phyloP scores from a whole-genome alignment of 495 filamentous ascomycete genomes.

The Jackrogersella minutella region DNA sequence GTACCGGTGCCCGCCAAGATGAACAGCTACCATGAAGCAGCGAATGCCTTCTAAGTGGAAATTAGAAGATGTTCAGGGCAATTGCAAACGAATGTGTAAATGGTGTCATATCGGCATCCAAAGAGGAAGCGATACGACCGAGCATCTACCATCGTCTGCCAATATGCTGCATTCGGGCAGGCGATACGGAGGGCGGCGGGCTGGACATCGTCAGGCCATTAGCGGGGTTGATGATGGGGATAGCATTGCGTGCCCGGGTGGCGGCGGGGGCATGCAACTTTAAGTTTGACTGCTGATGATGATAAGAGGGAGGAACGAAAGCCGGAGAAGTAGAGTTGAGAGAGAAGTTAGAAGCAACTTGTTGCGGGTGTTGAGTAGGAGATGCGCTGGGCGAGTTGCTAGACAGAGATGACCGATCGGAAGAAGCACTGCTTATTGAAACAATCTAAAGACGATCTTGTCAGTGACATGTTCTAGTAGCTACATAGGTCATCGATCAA shows the following conservation, averaged over 20 bases:
- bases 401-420: slow-evolving; percentile 92
- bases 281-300: slow-evolving; percentile 61
- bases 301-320: slow-evolving; percentile 68
- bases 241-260: slow-evolving; percentile 90
- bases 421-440: slow-evolving; percentile 84
- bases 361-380: slow-evolving; percentile 72
- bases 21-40: slow-evolving; percentile 40
- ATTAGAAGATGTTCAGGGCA: slow-evolving; percentile 44
- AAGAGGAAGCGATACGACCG: slow-evolving; percentile 40
- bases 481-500: background rate
- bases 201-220: slow-evolving; percentile 89
- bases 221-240: slow-evolving; percentile 96
- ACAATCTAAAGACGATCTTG: slow-evolving; percentile 67
- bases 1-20: slow-evolving; percentile 47
- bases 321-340: slow-evolving; percentile 78
- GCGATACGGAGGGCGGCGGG: slow-evolving; percentile 89
- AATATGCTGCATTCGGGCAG: slow-evolving; percentile 78
- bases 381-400: slow-evolving; percentile 95
- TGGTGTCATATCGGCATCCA: slow-evolving; percentile 35
- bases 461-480: slow-evolving; percentile 24
- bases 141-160: slow-evolving; percentile 59
- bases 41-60: slow-evolving; percentile 44
- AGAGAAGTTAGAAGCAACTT: slow-evolving; percentile 78
- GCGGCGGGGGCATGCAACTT: slow-evolving; percentile 89
- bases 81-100: slow-evolving; percentile 33